These are phyloP conservation scores for Apiospora hydei DNA, from an alignment of 2,329 filamentous ascomycete species.

Conservation along the genomic window DNA sequence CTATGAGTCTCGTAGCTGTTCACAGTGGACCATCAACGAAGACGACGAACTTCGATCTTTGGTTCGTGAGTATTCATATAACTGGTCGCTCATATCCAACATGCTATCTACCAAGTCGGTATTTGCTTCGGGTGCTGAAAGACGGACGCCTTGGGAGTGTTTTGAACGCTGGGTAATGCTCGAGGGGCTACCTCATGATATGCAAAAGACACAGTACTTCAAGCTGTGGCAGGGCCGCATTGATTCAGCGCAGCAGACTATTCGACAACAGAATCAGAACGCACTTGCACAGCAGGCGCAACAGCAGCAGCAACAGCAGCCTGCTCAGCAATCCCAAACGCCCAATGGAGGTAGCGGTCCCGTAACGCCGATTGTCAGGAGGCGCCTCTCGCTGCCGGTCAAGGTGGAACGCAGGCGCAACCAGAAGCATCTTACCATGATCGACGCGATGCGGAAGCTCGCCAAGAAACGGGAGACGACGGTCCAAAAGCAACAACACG, in stretches of 20 bases:
- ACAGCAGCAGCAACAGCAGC: conserved; percentile 38
- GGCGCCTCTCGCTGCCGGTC: conserved; percentile 79
- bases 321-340: conserved; percentile 41
- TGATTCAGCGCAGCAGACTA: conserved; percentile 63
- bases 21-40: conserved; percentile 89
- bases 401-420: conserved; percentile 87
- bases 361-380: conserved; percentile 60
- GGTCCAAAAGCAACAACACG: conserved; percentile 87
- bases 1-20: conserved; percentile 85
- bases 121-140: conserved; percentile 85
- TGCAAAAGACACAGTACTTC: conserved; percentile 96
- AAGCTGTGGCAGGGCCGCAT: conserved; percentile 71
- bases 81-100: conserved; percentile 93
- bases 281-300: conserved; percentile 46
- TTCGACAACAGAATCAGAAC: conserved; percentile 61
- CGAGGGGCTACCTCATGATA: conserved; percentile 89
- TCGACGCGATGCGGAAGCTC: conserved; percentile 94
- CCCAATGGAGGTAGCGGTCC: conserved; percentile 40
- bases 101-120: conserved; percentile 77
- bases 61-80: conserved; percentile 94
- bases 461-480: conserved; percentile 92
- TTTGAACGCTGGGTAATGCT: conserved; percentile 96
- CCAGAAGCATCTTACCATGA: conserved; percentile 84
- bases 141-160: conserved; percentile 96
- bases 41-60: conserved; percentile 87